Percentiles rank a stretch among this genome's conserved stretches.
These are phyloP conservation scores for Tuber indicum DNA, from an alignment of 495 filamentous ascomycete genomes.

Conservation along the genomic window DNA sequence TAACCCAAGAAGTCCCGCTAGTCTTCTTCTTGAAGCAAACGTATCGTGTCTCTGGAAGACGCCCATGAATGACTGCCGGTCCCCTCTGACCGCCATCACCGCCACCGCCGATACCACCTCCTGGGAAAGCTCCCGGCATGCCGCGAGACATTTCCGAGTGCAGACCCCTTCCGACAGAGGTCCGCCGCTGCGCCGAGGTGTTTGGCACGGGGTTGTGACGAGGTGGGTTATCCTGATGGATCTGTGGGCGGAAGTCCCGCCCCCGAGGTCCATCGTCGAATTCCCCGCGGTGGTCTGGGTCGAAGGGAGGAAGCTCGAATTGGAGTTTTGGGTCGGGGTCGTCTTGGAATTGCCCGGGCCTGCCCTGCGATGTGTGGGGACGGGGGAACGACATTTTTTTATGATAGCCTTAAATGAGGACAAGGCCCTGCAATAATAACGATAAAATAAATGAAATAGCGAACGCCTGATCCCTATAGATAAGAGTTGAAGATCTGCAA, in stretches of 20 bases:
- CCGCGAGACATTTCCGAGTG: neutral
- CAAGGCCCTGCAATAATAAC: neutral
- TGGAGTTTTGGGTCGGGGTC: conserved; percentile 17
- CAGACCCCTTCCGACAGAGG: conserved; percentile 18
- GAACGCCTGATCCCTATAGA: neutral
- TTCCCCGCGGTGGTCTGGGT: conserved; percentile 21
- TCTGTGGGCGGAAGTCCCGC: conserved; percentile 27
- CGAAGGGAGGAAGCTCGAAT: conserved; percentile 22
- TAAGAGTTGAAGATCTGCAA: neutral
- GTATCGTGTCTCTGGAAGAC: conserved; percentile 20
- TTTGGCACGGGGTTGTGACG: conserved; percentile 4
- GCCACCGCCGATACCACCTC: conserved; percentile 8
- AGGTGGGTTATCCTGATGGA: conserved; percentile 25
- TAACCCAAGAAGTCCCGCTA: conserved; percentile 21
- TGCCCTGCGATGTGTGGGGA: neutral
- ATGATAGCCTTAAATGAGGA: neutral
- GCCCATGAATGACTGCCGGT: conserved; percentile 11
- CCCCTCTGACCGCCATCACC: conserved; percentile 13
- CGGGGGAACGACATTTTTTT: neutral
- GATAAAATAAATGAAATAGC: neutral
- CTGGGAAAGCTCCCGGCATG: conserved; percentile 6
- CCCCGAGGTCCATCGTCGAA: conserved; percentile 14
- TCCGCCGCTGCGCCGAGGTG: conserved; percentile 9
- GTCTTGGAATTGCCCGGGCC: conserved; percentile 22
- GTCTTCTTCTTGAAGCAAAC: conserved; percentile 30